A percentile compares a stretch with the other conserved stretches of the same genome.
These are phyloP conservation scores for Jatropha multifida DNA, from an alignment of 441 rosid species.

Conservation along the genomic window DNA sequence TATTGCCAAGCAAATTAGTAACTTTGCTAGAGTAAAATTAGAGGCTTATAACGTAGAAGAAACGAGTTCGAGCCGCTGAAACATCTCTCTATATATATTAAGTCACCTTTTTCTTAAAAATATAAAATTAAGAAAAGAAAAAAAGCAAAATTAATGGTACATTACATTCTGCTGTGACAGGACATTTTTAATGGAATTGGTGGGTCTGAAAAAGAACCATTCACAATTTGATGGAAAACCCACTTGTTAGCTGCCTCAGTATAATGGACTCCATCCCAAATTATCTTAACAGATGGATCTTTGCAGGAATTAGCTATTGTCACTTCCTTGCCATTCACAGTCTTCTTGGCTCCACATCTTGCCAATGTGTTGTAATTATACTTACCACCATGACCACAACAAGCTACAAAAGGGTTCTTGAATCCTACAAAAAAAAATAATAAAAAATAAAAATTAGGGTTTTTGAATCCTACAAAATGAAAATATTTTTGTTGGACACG, in stretches of 20 bases:
- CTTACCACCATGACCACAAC: conserved; percentile 85
- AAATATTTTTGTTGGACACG: too few species aligned
- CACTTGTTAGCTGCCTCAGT: conserved; percentile 68
- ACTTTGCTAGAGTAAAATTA: neutral
- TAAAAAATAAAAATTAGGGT: too few species aligned
- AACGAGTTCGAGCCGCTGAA: too few species aligned
- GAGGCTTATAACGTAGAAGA: too few species aligned
- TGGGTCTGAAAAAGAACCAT: conserved; percentile 45
- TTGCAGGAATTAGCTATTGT: conserved; percentile 50
- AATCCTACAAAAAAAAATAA: conserved; percentile 35
- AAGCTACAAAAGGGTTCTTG: conserved; percentile 46
- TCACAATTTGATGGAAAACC: conserved; percentile 41
- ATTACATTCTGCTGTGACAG: conserved; percentile 15
- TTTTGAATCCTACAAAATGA: too few species aligned
- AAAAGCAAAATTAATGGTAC: neutral
- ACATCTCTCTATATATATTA: too few species aligned
- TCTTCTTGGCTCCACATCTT: conserved; percentile 52
- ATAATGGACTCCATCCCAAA: conserved; percentile 78
- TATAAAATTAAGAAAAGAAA: neutral
- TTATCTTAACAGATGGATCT: conserved; percentile 44
- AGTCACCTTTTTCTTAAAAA: too few species aligned
- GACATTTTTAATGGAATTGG: conserved; percentile 34
- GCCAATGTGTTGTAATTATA: conserved; percentile 49
- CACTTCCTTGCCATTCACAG: conserved; percentile 43
- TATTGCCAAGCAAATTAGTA: neutral